Base-by-base conservation (phyloP, 768 basidiomycete genomes). In the Pilatotrama ljubarskyi region DNA sequence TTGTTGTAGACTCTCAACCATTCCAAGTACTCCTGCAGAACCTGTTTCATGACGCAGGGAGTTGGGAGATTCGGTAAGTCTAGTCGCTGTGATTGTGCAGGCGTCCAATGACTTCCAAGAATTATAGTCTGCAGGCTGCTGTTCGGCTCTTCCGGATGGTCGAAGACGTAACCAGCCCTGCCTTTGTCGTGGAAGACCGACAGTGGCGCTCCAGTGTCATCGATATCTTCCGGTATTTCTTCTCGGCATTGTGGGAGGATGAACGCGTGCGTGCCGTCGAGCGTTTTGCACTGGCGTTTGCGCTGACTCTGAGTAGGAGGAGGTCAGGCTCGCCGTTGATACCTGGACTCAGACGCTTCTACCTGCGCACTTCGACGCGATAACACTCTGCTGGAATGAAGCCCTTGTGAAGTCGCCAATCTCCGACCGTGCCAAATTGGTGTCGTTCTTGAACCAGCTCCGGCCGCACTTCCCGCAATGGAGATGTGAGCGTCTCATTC, bases 351-450 rank as follows among this genome's bases (percentile, higher is more conserved):
- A 81, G 58, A 83, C 84, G 15, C 74, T 92, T 18, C 79, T 89
- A 17, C 83, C 87, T 6, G 78, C 83, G 24, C 90, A 91, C 72
- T 75, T 86, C 49, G 79, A 85, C 14, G 80, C 82, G 14, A 87
- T 91, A 14, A 78, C 87, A 8, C 72, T 74, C 17, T 91, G 87
- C 66, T 91, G 87, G 85, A 80, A 83, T 54, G 86, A 88, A 64
- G 77, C 80, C 6, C 67, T 91, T 25, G 67, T 75, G 8, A 85
- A 80, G 54, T 76, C 82, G 5, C 81, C 87, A 1, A 76, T 85
- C 13, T 59, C 75, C 0, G 87, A 89, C 51, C 82, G 86, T 15
- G 73, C 82, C 35, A 81, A 77, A 51, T 75, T 91, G 11, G 75
- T 84, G 15, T 76, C 79, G 9, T 91, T 91, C 72, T 74, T 91